These are phyloP conservation scores for Solanum hybrid DNA, from an alignment of 305 asterid genomes.

Conservation along the genomic window DNA sequence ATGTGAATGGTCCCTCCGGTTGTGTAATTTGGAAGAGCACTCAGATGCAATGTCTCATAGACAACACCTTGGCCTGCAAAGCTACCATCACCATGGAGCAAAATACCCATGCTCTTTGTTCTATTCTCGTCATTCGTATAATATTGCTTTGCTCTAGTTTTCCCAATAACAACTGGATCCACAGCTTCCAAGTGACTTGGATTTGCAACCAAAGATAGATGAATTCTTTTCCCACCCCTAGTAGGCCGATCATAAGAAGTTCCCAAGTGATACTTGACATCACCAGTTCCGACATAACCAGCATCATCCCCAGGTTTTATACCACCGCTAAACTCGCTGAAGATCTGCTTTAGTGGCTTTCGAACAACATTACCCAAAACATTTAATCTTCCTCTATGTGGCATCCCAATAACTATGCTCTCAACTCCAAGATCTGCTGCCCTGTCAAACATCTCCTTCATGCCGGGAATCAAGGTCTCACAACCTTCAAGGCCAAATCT, in stretches of 20 bases:
- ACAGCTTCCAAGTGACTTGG: conserved; percentile 99
- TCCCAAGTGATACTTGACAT: conserved; percentile 93
- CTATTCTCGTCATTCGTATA: conserved; percentile 68
- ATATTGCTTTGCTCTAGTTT: conserved; percentile 93
- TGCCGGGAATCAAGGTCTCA: conserved; percentile 95
- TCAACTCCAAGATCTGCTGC: conserved; percentile 96
- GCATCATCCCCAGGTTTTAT: conserved; percentile 78
- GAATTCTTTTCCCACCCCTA: conserved; percentile 92
- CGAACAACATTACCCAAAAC: conserved; percentile 93
- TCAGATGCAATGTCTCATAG: conserved; percentile 93
- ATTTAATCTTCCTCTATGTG: conserved; percentile 90
- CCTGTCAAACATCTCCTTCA: conserved; percentile 97
- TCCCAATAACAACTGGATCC: conserved; percentile 87
- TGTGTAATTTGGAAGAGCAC: conserved; percentile 92
- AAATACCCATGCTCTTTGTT: conserved; percentile 72
- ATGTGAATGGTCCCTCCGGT: conserved; percentile 98
- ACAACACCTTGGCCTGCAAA: conserved; percentile 99
- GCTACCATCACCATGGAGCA: conserved; percentile 97
- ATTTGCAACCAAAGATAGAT: conserved; percentile 90
- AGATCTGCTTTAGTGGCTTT: conserved; percentile 84
- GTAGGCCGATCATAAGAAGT: conserved; percentile 96
- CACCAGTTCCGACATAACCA: conserved; percentile 95
- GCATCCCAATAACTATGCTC: conserved; percentile 95
- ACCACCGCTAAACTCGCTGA: conserved; percentile 88
- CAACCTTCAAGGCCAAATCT: conserved; percentile 97